Evolutionary conservation across 768 basidiomycete species (phyloP), one percentile per base, ranked within the genome.

Genomic region (Suillus lakei): DNA sequence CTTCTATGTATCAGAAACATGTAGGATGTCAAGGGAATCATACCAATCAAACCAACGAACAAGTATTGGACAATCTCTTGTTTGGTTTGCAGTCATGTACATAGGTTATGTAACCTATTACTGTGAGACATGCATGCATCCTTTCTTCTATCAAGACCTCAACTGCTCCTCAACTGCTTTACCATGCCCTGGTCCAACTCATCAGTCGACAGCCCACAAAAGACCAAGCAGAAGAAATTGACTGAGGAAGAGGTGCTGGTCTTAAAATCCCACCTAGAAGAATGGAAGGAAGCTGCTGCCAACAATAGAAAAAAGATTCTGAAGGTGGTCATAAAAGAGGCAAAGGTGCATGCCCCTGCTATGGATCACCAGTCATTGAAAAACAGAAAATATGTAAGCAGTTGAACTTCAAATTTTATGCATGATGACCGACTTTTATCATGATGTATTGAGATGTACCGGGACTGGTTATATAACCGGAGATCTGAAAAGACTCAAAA

Each of bases 381-480:
- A 7, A 36, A 55, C 12, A 55, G 54, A 21, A 55, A 55, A 55
- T 34, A 10, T 13, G 32, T 55, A 34, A 55, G 54, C 54, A 34
- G 54, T 34, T 15, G n/a, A 55, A 4, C 32, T n/a, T 36, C 12
- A 28, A 51, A 18, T 51, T 28, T 30, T 51, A 51, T 51, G 13
- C 50, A 51, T 5, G 28, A 30, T 18, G 8, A 28, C 28, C 4
- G 16, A 51, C 1, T 51, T 51, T 18, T 51, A 28, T 51, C 50
- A 51, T 36, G 5, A 34, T 55, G 7, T 34, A 55, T 55, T 5
- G 21, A 55, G 54, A 55, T 34, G 21, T 55, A 55, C 32, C 0
- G 6, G 32, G 53, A 34, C 8, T 62, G 36, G 62, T 36, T 62
- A 21, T 62, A 55, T 26, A 62, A 51, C 44, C 46, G 26, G 18